Conservation (phyloP, 352 stramenopile genomes). For the Phytophthora pisi region DNA sequence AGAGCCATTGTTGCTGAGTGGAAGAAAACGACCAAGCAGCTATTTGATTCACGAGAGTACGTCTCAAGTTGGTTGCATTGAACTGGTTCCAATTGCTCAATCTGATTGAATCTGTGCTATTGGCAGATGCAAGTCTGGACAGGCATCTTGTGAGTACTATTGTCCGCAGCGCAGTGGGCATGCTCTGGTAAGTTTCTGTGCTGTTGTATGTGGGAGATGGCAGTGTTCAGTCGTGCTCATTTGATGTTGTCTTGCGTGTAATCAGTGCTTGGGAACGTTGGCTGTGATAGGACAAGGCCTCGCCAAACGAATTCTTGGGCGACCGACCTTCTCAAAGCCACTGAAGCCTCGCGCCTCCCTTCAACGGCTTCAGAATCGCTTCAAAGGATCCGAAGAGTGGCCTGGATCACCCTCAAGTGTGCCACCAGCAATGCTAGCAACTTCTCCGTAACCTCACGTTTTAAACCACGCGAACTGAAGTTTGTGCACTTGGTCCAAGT, state of each 20-base stretch:
- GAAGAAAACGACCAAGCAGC: conserved; percentile 50
- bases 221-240: conserved; percentile 6
- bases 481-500: too few species aligned
- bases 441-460: conserved; percentile 14
- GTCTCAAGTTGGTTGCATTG: conserved; percentile 4
- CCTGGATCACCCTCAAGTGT: conserved; percentile 55
- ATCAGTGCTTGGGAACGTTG: conserved; percentile 76
- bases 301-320: conserved; percentile 62
- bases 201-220: not conserved
- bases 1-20: conserved; percentile 64
- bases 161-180: conserved; percentile 71
- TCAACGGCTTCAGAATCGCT: conserved; percentile 71
- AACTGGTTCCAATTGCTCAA: not conserved
- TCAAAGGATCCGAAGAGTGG: conserved; percentile 64
- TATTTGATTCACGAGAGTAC: conserved; percentile 62
- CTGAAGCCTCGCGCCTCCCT: conserved; percentile 68
- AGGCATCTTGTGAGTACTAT: conserved; percentile 57
- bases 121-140: conserved; percentile 56
- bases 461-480: too few species aligned
- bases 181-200: conserved; percentile 55
- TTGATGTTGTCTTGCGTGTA: conserved; percentile 6
- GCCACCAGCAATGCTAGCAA: conserved; percentile 3
- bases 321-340: conserved; percentile 67
- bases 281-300: conserved; percentile 59
- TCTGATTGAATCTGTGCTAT: not conserved